Conservation (phyloP, 2,329 filamentous ascomycete genomes). For the Endothia cerciana region DNA sequence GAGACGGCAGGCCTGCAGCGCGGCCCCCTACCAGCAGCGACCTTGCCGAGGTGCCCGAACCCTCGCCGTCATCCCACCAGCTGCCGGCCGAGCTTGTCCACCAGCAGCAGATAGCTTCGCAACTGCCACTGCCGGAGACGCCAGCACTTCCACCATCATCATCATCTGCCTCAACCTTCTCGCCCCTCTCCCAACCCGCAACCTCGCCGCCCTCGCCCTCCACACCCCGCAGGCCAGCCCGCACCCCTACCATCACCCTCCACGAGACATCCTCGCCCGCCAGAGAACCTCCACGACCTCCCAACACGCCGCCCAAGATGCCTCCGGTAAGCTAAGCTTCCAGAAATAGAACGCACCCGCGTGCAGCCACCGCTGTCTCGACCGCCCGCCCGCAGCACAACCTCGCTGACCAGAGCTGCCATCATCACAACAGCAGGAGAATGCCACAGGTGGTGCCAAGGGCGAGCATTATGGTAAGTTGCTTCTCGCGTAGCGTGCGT, state of each 20-base stretch:
- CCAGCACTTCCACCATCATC: slow-evolving; percentile 35
- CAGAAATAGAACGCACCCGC: slow-evolving; percentile 22
- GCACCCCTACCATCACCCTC: slow-evolving; percentile 28
- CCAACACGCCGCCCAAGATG: slow-evolving; percentile 50
- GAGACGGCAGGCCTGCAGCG: slow-evolving; percentile 31
- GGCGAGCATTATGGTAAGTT: slow-evolving; percentile 46
- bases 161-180: slow-evolving; percentile 38
- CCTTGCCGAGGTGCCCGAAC: slow-evolving; percentile 14
- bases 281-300: slow-evolving; percentile 33
- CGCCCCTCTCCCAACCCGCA: slow-evolving; percentile 37
- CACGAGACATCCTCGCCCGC: slow-evolving; percentile 36
- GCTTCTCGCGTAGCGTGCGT: background rate
- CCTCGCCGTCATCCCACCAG: slow-evolving; percentile 36
- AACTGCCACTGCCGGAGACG: slow-evolving; percentile 48
- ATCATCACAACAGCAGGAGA: slow-evolving; percentile 38
- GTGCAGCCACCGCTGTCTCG: slow-evolving; percentile 22
- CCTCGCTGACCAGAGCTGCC: slow-evolving; percentile 29
- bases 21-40: slow-evolving; percentile 18
- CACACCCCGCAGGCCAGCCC: slow-evolving; percentile 39
- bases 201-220: slow-evolving; percentile 36
- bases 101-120: slow-evolving; percentile 41
- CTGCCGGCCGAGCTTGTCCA: slow-evolving; percentile 30
- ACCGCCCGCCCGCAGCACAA: slow-evolving; percentile 15
- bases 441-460: slow-evolving; percentile 40
- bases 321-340: slow-evolving; percentile 54